Evolutionary conservation across 768 basidiomycete species (phyloP).

Genomic region (Galerina marginata): DNA sequence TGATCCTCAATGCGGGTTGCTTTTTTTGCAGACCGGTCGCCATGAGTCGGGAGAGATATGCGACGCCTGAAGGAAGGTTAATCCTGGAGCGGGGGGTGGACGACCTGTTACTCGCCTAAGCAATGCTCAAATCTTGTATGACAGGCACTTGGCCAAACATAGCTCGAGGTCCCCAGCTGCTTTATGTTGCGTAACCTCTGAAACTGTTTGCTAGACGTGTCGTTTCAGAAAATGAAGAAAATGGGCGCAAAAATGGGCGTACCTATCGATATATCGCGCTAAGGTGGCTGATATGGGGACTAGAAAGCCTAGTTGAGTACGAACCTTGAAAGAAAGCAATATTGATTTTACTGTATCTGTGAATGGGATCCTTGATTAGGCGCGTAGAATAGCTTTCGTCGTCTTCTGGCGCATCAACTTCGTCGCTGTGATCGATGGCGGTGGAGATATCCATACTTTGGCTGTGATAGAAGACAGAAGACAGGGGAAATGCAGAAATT

Average conservation of each 20-base stretch:
- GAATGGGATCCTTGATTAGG: conserved; percentile 41
- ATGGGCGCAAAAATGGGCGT: conserved; percentile 26
- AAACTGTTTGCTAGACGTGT: conserved; percentile 63
- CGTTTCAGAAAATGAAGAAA: conserved; percentile 6
- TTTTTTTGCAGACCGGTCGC: conserved; percentile 56
- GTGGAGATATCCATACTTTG: not conserved
- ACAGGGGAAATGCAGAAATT: too few species aligned
- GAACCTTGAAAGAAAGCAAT: not conserved
- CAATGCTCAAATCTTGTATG: conserved; percentile 88
- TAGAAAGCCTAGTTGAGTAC: not conserved
- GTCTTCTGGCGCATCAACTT: not conserved
- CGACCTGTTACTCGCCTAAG: conserved; percentile 54
- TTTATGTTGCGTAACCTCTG: conserved; percentile 80
- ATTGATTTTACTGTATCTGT: conserved; percentile 38
- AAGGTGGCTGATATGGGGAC: conserved; percentile 23
- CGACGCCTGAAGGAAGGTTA: conserved; percentile 59
- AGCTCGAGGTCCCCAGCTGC: conserved; percentile 78
- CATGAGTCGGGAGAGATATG: conserved; percentile 71
- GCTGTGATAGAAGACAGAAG: too few species aligned
- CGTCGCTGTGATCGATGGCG: not conserved
- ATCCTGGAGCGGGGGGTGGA: conserved; percentile 5
- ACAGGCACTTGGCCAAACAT: conserved; percentile 78
- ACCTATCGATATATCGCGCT: conserved; percentile 72
- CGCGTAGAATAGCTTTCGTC: not conserved
- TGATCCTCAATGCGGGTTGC: conserved; percentile 70